Conservation (phyloP, 2,329 filamentous ascomycete species). For the Penicillium frequentans region DNA sequence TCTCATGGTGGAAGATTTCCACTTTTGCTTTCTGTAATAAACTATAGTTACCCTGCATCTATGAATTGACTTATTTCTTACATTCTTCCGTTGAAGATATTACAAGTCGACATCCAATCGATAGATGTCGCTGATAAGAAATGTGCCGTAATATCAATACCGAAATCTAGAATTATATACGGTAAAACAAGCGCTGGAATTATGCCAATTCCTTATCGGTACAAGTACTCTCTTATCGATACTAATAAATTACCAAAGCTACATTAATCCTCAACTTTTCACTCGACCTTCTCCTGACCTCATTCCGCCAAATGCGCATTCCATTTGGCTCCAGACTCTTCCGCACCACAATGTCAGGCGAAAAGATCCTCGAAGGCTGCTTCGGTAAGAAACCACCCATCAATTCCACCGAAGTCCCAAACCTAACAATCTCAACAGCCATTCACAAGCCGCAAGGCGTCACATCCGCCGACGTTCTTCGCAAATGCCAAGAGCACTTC, state of each 20-base stretch:
- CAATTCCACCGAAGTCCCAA: background rate
- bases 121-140: background rate
- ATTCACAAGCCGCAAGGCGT: constrained; percentile 89
- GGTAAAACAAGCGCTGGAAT: background rate
- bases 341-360: constrained; percentile 40
- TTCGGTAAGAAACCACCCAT: constrained; percentile 50
- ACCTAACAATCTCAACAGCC: constrained; percentile 52
- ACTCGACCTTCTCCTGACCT: constrained; percentile 5
- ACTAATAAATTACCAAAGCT: background rate
- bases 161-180: background rate
- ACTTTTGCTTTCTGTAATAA: constrained; percentile 23
- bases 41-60: constrained; percentile 23
- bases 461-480: constrained; percentile 86
- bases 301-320: constrained; percentile 30
- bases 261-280: background rate
- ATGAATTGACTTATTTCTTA: constrained; percentile 10
- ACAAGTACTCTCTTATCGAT: background rate
- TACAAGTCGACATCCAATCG: no score
- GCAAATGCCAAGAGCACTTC: constrained; percentile 81
- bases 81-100: background rate
- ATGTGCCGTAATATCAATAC: background rate
- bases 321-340: constrained; percentile 30
- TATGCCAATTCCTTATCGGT: background rate
- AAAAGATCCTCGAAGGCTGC: constrained; percentile 61
- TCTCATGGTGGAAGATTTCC: constrained; percentile 7